A percentile compares a stretch with the other conserved stretches of the same genome.
Evolutionary conservation across 1,284 basidiomycete species (phyloP).

Genomic region (Cutaneotrichosporon cyanovorans): DNA sequence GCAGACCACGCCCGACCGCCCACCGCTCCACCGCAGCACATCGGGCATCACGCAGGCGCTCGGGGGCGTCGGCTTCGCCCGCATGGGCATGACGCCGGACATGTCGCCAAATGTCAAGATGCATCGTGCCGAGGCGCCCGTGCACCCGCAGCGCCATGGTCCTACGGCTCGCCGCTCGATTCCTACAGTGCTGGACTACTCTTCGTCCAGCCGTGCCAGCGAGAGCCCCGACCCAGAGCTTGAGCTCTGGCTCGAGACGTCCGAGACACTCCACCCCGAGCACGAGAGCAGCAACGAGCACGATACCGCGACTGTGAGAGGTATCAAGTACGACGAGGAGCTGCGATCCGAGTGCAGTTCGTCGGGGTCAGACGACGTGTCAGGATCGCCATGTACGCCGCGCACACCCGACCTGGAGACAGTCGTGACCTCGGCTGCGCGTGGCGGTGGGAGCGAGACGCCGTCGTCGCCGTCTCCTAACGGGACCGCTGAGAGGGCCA

Average conservation of each 20-base stretch:
- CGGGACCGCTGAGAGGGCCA: background rate
- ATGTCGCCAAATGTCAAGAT: background rate
- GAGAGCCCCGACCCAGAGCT: background rate
- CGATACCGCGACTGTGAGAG: background rate
- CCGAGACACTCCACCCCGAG: background rate
- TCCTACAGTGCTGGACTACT: conserved; percentile 1
- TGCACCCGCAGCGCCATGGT: background rate
- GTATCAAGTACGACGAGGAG: background rate
- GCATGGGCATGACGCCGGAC: background rate
- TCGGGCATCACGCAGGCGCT: background rate
- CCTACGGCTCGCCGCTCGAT: background rate
- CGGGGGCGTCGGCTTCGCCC: background rate
- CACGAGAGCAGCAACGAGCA: background rate
- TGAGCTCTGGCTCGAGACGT: conserved; percentile 1
- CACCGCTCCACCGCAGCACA: background rate
- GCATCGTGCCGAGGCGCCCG: background rate
- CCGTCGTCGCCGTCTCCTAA: background rate
- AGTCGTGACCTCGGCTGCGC: background rate
- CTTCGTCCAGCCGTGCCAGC: background rate
- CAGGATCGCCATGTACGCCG: conserved; percentile 9
- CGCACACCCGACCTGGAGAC: conserved; percentile 13
- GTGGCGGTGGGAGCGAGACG: background rate
- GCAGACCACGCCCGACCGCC: too few relatives aligned
- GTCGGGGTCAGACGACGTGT: conserved; percentile 9
- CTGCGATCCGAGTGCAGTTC: background rate